phyloP scores from a whole-genome alignment of 768 basidiomycete species.

The Galerina sulciceps region DNA sequence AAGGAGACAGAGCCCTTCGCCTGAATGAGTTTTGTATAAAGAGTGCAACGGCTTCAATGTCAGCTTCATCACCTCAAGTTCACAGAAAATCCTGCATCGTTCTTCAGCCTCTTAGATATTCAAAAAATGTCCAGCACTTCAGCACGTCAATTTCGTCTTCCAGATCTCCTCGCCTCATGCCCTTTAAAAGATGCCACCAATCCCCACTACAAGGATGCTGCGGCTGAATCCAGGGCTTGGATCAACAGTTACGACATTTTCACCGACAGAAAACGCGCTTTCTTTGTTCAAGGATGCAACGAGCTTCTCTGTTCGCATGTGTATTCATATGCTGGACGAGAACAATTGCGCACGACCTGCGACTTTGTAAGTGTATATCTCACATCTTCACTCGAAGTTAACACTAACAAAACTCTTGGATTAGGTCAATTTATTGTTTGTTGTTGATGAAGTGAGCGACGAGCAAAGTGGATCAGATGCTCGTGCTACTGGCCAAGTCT shows the following conservation, averaged over 20 bases:
- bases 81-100: conserved; percentile 15
- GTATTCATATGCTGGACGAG: conserved; percentile 62
- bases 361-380: conserved; percentile 53
- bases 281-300: conserved; percentile 63
- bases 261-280: conserved; percentile 62
- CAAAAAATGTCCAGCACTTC: conserved; percentile 24
- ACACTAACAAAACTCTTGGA: not conserved
- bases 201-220: conserved; percentile 58
- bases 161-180: conserved; percentile 56
- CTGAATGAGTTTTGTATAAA: conserved; percentile 16
- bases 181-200: conserved; percentile 54
- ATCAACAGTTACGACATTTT: conserved; percentile 63
- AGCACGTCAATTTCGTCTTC: conserved; percentile 50
- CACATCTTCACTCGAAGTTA: conserved; percentile 3
- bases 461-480: conserved; percentile 64
- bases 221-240: conserved; percentile 64
- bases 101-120: conserved; percentile 13
- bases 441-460: conserved; percentile 71
- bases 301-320: conserved; percentile 65
- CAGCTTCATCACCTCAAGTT: conserved; percentile 8
- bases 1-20: not conserved
- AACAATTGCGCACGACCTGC: conserved; percentile 62
- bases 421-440: conserved; percentile 64
- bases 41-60: conserved; percentile 1
- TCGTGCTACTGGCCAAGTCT: conserved; percentile 52